Evolutionary conservation across 2,329 filamentous ascomycete genomes (phyloP), one percentile per base, ranked within the genome.

Genomic region (Chrysoporthe austroafricana): DNA sequence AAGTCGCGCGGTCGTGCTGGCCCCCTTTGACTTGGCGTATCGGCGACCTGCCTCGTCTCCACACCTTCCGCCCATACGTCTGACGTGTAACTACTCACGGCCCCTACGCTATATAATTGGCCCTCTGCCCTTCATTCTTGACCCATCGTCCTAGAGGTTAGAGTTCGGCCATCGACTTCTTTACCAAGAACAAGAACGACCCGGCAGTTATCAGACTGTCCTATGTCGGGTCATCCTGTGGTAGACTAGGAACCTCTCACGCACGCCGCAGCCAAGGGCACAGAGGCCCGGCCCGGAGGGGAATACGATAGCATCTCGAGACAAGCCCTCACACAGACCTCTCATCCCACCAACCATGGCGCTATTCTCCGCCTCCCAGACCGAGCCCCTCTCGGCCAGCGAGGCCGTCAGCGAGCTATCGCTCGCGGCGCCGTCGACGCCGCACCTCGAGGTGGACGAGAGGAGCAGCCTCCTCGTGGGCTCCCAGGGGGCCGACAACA

Each of bases 191-290:
- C 11, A 21, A 54, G 50, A 21, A 52, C 50, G 50, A 34, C 32
- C 26, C 50, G 13, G 2, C 61, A 69, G 65, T 69, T 69, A 67
- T 69, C 58, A 69, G 68, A 69, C 68, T 67, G 61, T 56, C 57
- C 16, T 18, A 1, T 16, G 14, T 44, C 57, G 36, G 5, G 39
- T 4, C 21, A 44, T 60, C 14, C 16, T 44, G n/a, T 44, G 13
- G 2, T 60, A 16, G 11, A 5, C 39, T 16, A 43, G 18, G 7
- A 26, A 32, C 21, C 36, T 34, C 11, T 50, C 50, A 36, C n/a
- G 18, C 43, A 56, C 39, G 44, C 42, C 43, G 54, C 46, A 39
- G 44, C 43, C n/a, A 32, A 32, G 39, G 14, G 4, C 16, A 42
- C 4, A 60, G n/a, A 54, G 50, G 50, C 21, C 26, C 32, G 50